Percentiles rank a stretch among this genome's conserved stretches.
Conservation (phyloP, 768 basidiomycete genomes). For the Boletus eberwhitei region DNA sequence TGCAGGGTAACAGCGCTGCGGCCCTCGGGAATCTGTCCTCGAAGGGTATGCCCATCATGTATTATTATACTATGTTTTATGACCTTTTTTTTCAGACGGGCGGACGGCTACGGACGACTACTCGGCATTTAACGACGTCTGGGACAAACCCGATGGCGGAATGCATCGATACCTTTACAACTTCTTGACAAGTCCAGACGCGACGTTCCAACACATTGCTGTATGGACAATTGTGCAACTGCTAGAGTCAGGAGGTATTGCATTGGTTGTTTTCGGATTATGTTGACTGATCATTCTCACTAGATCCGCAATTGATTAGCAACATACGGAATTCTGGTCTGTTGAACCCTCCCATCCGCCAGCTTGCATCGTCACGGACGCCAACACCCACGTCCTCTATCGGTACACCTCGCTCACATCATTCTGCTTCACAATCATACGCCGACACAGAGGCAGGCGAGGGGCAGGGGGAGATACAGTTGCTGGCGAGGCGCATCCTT, state of each 20-base stretch:
- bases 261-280: not conserved
- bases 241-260: slow-evolving; percentile 86
- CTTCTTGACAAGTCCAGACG: slow-evolving; percentile 90
- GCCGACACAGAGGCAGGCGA: slow-evolving; percentile 83
- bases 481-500: slow-evolving; percentile 78
- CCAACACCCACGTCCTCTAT: slow-evolving; percentile 69
- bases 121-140: slow-evolving; percentile 94
- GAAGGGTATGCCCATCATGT: slow-evolving; percentile 57
- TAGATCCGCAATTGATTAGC: slow-evolving; percentile 84
- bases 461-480: slow-evolving; percentile 88
- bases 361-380: slow-evolving; percentile 69
- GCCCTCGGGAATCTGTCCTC: slow-evolving; percentile 97
- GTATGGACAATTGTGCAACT: slow-evolving; percentile 99
- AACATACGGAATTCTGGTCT: slow-evolving; percentile 84
- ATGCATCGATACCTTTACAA: slow-evolving; percentile 93
- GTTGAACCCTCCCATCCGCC: slow-evolving; percentile 82
- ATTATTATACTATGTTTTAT: not conserved
- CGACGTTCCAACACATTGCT: slow-evolving; percentile 99
- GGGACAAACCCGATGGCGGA: slow-evolving; percentile 97
- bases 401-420: slow-evolving; percentile 71
- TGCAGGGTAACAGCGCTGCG: slow-evolving; percentile 97
- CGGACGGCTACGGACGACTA: slow-evolving; percentile 82
- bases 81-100: slow-evolving; percentile 48
- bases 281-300: not conserved
- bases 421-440: slow-evolving; percentile 66